phyloP scores from a whole-genome alignment of 1,284 basidiomycete genomes.

The Ceratobasidium sp. region DNA sequence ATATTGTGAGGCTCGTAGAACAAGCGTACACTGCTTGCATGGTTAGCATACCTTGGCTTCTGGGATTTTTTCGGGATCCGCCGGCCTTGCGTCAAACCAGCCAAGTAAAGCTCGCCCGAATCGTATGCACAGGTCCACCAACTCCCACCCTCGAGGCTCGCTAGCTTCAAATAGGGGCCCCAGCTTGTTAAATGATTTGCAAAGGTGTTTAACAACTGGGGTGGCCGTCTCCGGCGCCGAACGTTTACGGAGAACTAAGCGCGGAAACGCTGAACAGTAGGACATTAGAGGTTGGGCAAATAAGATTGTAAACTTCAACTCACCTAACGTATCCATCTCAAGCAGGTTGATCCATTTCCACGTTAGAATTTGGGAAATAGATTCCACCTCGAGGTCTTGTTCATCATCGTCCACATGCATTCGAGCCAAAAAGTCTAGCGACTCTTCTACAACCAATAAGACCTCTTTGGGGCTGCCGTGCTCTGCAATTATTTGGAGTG shows the following conservation, averaged over 20 bases:
- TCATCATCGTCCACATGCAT: not conserved
- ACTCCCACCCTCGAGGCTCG: not conserved
- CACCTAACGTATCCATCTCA: conserved; percentile 29
- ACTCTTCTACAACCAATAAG: conserved; percentile 31
- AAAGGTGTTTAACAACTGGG: conserved; percentile 26
- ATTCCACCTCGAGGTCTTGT: not conserved
- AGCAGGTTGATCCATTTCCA: conserved; percentile 30
- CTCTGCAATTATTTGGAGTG: conserved; percentile 14
- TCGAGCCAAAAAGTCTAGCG: conserved; percentile 8
- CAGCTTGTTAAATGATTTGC: conserved; percentile 15
- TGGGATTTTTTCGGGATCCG: not conserved
- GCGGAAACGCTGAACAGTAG: conserved; percentile 21
- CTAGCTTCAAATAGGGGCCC: not conserved
- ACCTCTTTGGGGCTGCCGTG: conserved; percentile 40
- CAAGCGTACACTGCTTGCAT: no score
- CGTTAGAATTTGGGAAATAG: not conserved
- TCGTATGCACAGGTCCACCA: conserved; percentile 8
- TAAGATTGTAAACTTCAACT: not conserved
- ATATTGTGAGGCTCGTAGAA: not conserved
- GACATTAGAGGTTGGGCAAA: not conserved
- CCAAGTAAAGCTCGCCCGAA: conserved; percentile 9
- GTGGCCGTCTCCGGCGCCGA: conserved; percentile 31
- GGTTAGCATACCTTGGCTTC: conserved; percentile 13
- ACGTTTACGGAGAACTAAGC: conserved; percentile 35
- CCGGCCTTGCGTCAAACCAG: conserved; percentile 9